Percentiles rank a stretch among this genome's conserved stretches.
Conservation (phyloP, 2,329 filamentous ascomycete species). For the Ampelomyces quisqualis region DNA sequence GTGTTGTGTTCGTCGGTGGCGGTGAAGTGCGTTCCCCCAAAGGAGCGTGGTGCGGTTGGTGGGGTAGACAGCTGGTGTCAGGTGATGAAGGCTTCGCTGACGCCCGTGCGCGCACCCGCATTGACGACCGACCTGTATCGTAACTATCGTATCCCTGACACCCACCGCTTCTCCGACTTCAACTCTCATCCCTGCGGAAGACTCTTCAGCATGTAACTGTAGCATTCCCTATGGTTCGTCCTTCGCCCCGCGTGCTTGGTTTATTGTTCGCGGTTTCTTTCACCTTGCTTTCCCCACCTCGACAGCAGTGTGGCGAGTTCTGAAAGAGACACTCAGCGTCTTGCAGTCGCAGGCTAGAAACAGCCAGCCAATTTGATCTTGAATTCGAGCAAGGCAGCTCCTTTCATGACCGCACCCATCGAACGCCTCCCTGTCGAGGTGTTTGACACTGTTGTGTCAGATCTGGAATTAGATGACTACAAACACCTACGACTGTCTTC, state of each 20-base stretch:
- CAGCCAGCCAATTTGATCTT: too few relatives aligned
- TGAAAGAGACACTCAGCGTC: too few relatives aligned
- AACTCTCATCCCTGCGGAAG: neutral
- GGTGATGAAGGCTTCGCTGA: slow-evolving; percentile 2
- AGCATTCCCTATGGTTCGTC: too few relatives aligned
- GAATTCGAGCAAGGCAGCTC: neutral
- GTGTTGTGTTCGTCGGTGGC: slow-evolving; percentile 1
- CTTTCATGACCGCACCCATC: slow-evolving; percentile 25
- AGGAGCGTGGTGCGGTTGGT: slow-evolving; percentile 12
- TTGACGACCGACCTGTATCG: too few relatives aligned
- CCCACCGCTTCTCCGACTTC: neutral
- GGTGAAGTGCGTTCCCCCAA: neutral
- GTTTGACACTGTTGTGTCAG: slow-evolving; percentile 24
- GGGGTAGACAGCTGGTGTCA: slow-evolving; percentile 10
- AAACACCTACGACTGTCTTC: slow-evolving; percentile 28
- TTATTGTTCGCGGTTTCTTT: too few relatives aligned
- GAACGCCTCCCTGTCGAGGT: slow-evolving; percentile 35
- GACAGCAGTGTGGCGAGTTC: too few relatives aligned
- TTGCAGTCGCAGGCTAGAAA: neutral
- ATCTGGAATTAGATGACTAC: slow-evolving; percentile 19
- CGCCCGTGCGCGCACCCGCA: neutral
- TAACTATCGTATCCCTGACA: neutral
- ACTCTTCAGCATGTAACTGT: too few relatives aligned
- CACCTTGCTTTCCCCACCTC: too few relatives aligned
- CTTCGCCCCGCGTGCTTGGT: too few relatives aligned